phyloP scores from a whole-genome alignment of 495 filamentous ascomycete genomes.

The Podospora australis region DNA sequence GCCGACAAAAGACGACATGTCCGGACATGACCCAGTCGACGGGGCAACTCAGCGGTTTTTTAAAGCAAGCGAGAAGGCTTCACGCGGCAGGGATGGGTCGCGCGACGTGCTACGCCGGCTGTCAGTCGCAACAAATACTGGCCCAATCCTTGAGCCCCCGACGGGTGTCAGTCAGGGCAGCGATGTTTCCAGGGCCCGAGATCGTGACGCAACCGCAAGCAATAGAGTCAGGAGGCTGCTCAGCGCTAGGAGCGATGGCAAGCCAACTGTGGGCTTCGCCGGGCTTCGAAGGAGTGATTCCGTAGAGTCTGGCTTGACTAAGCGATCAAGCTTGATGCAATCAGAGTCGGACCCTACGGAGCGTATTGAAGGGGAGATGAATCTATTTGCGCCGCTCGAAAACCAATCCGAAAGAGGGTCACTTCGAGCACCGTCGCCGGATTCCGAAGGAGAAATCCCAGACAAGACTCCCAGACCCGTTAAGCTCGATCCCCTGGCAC shows the following conservation, averaged over 20 bases:
- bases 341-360: slow-evolving; percentile 52
- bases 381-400: slow-evolving; percentile 47
- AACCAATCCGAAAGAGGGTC: slow-evolving; percentile 49
- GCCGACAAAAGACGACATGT: too few relatives aligned
- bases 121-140: slow-evolving; percentile 54
- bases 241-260: slow-evolving; percentile 23
- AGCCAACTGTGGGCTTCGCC: slow-evolving; percentile 36
- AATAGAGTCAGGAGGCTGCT: slow-evolving; percentile 13
- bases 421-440: slow-evolving; percentile 41
- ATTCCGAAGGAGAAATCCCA: slow-evolving; percentile 20
- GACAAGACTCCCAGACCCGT: slow-evolving; percentile 42
- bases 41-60: not conserved
- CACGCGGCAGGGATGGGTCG: slow-evolving; percentile 46
- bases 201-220: slow-evolving; percentile 3
- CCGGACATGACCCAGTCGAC: too few relatives aligned
- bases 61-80: not conserved
- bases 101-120: slow-evolving; percentile 59
- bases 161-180: not conserved
- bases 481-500: slow-evolving; percentile 38
- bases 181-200: not conserved
- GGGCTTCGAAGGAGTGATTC: slow-evolving; percentile 29
- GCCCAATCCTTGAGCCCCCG: slow-evolving; percentile 30
- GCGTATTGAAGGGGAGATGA: slow-evolving; percentile 48
- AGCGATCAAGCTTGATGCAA: slow-evolving; percentile 32
- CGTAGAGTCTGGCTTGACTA: slow-evolving; percentile 33